These are phyloP conservation scores for Hanseniaspora jakobsenii DNA, from an alignment of 805 yeast species.

Conservation along the genomic window DNA sequence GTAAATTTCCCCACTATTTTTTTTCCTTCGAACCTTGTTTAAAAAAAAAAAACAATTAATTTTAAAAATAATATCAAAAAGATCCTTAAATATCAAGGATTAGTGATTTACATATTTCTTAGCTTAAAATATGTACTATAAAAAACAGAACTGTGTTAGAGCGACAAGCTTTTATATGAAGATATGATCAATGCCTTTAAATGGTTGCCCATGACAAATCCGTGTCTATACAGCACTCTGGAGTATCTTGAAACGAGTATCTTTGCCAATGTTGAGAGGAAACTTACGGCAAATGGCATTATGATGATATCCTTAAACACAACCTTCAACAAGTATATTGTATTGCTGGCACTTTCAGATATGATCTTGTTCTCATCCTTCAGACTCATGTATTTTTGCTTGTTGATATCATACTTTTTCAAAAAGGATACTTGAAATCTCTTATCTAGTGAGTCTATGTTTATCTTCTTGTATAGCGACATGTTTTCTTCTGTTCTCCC, in stretches of 20 bases:
- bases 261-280: slow-evolving; percentile 4
- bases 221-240: slow-evolving; percentile 10
- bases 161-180: slow-evolving; percentile 2
- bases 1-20: background rate
- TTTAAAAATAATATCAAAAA: no score
- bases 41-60: no score
- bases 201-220: slow-evolving; percentile 13
- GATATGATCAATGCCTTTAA: slow-evolving; percentile 1
- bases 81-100: no score
- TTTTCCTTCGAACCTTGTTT: no score
- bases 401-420: slow-evolving; percentile 2
- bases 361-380: background rate
- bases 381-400: background rate
- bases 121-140: no score
- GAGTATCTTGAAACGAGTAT: slow-evolving; percentile 8
- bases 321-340: slow-evolving; percentile 1
- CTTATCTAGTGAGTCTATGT: slow-evolving; percentile 8
- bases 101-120: no score
- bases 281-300: slow-evolving; percentile 6
- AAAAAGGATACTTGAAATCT: slow-evolving; percentile 12
- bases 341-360: background rate
- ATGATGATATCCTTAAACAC: slow-evolving; percentile 4
- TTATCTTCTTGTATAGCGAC: background rate
- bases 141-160: no score
- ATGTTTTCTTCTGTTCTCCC: background rate